Conservation (phyloP, 2,329 filamentous ascomycete genomes). For the Paecilomyces sp. region DNA sequence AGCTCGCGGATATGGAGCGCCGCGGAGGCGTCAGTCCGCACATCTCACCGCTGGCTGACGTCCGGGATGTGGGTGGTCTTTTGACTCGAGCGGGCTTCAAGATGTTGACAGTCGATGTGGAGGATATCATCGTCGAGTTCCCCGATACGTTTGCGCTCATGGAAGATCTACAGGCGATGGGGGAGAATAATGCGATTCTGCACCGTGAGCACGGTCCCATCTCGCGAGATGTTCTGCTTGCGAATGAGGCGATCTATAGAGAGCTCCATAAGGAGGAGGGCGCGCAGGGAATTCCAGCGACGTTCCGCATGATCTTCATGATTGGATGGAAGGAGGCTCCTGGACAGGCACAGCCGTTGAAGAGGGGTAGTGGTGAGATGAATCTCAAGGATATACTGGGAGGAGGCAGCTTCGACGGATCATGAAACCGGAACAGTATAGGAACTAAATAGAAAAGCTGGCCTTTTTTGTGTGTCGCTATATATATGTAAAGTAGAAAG, state of each 20-base stretch:
- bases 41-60: conserved; percentile 85
- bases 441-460: background rate
- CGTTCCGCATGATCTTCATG: conserved; percentile 95
- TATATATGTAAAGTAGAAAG: conserved; percentile 17
- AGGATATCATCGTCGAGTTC: conserved; percentile 94
- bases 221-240: conserved; percentile 74
- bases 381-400: conserved; percentile 78
- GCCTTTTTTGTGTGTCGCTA: conserved; percentile 7
- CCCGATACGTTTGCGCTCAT: conserved; percentile 85
- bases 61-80: conserved; percentile 81
- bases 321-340: conserved; percentile 92
- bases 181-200: conserved; percentile 82
- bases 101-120: conserved; percentile 91
- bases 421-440: conserved; percentile 4
- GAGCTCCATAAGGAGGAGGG: conserved; percentile 79
- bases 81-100: conserved; percentile 86
- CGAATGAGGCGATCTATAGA: conserved; percentile 81
- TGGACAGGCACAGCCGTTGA: conserved; percentile 70
- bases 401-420: conserved; percentile 30
- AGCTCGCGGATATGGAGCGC: conserved; percentile 85
- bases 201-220: conserved; percentile 76
- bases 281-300: conserved; percentile 63
- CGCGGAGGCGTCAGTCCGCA: conserved; percentile 87
- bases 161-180: conserved; percentile 93
- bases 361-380: conserved; percentile 76